These are phyloP conservation scores for Nicotiana paniculata DNA, from an alignment of 257 asterid genomes.

Conservation along the genomic window DNA sequence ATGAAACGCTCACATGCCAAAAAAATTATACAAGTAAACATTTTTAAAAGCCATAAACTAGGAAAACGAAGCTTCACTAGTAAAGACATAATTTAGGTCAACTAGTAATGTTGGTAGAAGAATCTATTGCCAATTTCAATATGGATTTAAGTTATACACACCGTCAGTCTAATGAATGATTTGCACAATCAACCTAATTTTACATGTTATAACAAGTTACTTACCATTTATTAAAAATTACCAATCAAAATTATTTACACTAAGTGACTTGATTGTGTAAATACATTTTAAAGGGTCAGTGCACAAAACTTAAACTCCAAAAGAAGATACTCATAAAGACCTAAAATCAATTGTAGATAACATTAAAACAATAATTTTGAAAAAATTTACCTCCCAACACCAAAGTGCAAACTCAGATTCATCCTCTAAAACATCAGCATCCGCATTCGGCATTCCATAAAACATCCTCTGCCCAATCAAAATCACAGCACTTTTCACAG, in stretches of 20 bases:
- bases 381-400: constrained; percentile 83
- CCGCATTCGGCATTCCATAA: constrained; percentile 55
- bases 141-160: neutral
- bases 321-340: neutral
- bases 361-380: neutral
- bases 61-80: neutral
- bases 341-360: neutral
- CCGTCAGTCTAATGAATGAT: neutral
- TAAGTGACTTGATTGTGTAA: too few species aligned
- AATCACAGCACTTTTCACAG: constrained; percentile 67
- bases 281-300: too few species aligned
- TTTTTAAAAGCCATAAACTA: neutral
- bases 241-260: neutral
- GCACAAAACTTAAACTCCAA: too few species aligned
- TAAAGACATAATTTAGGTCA: neutral
- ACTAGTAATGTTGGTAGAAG: neutral
- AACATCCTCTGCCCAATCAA: constrained; percentile 58
- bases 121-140: neutral
- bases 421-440: constrained; percentile 89
- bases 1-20: neutral
- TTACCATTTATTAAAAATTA: too few species aligned
- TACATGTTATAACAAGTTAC: too few species aligned
- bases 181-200: neutral
- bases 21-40: neutral
- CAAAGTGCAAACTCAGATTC: constrained; percentile 68